Percentiles rank a stretch among this genome's conserved stretches.
phyloP scores from a whole-genome alignment of 2,329 filamentous ascomycete genomes.

The Pyricularia sp. region DNA sequence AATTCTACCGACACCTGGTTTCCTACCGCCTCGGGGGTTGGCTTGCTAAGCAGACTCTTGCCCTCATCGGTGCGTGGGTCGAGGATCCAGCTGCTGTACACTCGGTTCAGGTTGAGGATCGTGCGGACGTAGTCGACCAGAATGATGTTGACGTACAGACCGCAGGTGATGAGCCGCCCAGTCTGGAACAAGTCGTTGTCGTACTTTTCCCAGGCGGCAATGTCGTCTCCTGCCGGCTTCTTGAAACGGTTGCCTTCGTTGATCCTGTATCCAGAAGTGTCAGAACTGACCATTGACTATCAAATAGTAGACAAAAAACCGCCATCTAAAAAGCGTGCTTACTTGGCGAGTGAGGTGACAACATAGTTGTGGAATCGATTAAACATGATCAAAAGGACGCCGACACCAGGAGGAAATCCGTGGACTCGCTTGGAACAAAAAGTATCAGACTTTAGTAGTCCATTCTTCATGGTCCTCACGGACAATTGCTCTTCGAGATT shows the following conservation, averaged over 20 bases:
- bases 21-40: slow-evolving; percentile 25
- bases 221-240: slow-evolving; percentile 21
- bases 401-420: slow-evolving; percentile 56
- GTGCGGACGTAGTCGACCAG: slow-evolving; percentile 26
- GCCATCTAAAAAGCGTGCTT: neutral
- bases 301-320: neutral
- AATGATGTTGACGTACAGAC: slow-evolving; percentile 40
- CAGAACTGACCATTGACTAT: slow-evolving; percentile 28
- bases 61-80: slow-evolving; percentile 16
- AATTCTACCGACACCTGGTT: slow-evolving; percentile 40
- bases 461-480: slow-evolving; percentile 50
- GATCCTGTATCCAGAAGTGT: slow-evolving; percentile 32
- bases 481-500: slow-evolving; percentile 47
- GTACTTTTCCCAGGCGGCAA: slow-evolving; percentile 19
- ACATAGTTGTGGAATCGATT: slow-evolving; percentile 58
- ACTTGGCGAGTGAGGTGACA: slow-evolving; percentile 14
- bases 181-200: slow-evolving; percentile 28
- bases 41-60: slow-evolving; percentile 12
- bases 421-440: slow-evolving; percentile 54
- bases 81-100: slow-evolving; percentile 16
- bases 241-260: slow-evolving; percentile 54
- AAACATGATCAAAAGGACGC: slow-evolving; percentile 55
- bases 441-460: slow-evolving; percentile 58
- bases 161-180: slow-evolving; percentile 33
- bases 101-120: slow-evolving; percentile 24